Evolutionary conservation across 2,329 filamentous ascomycete species (phyloP).

Genomic region (Aspergillus oerlinghausenensis): DNA sequence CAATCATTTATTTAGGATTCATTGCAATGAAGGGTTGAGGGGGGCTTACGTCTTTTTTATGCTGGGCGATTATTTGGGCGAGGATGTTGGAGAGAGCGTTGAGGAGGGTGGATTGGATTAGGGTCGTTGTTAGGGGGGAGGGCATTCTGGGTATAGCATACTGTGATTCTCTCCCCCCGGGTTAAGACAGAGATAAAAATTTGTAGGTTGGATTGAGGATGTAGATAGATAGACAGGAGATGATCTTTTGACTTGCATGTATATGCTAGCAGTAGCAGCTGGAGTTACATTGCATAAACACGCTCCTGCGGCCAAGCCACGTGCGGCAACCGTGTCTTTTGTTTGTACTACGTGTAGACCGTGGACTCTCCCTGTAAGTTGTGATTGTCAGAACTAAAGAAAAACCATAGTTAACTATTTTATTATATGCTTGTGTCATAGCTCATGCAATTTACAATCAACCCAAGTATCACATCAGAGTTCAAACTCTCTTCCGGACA

Average conservation of each 20-base stretch:
- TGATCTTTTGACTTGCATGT: no score
- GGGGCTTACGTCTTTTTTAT: constrained; percentile 26
- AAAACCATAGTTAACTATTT: background rate
- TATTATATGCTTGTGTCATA: background rate
- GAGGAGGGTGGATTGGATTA: constrained; percentile 34
- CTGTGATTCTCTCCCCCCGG: no score
- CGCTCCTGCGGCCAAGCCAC: background rate
- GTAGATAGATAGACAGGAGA: no score
- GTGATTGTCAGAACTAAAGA: background rate
- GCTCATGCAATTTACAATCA: background rate
- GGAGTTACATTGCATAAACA: background rate
- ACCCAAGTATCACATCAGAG: background rate
- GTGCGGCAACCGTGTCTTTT: background rate
- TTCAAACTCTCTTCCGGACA: constrained; percentile 1
- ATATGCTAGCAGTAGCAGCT: no score
- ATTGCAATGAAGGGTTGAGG: no score
- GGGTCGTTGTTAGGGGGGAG: constrained; percentile 28
- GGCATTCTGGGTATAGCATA: no score
- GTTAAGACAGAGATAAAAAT: no score
- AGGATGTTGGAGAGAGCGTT: constrained; percentile 37
- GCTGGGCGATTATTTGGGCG: constrained; percentile 36
- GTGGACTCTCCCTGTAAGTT: background rate
- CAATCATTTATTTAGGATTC: background rate
- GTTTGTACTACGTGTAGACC: background rate
- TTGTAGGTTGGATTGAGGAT: no score